Base-by-base conservation (phyloP, 441 rosid genomes). In the Populus trichocarpa region DNA sequence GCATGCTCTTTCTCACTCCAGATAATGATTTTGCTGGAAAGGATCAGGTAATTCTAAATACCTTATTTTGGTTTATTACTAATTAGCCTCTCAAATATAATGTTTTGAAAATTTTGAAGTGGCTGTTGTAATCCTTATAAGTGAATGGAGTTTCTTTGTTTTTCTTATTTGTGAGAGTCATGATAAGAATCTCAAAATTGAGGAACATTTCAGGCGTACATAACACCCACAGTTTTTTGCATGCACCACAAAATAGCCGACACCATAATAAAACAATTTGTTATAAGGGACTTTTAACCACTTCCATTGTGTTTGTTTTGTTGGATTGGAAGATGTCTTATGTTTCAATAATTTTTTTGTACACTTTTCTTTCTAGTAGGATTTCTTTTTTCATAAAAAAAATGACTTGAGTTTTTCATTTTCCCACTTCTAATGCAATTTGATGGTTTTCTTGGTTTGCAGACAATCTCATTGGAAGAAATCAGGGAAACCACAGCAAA, bases 1-100 rank as follows among this genome's bases (percentile, higher is more conserved):
- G 97, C 87, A 93, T 95, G 98, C 95, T 92, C 78, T 95, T 93
- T 87, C 92, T 95, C 75, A 95, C 97, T 63, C 92, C 99, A 9
- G 99, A 92, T 25, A 95, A 93, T 81, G 99, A 95, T 89, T 95
- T 92, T 81, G 94, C 97, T 0, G 99, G 99, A 70, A 75, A 84
- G 71, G 98, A 95, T 79, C 98, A 93, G 93, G 97, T 92, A 82
- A 35, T 72, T 75, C 32, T 46, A 46, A 70, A 68, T 63, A 63
- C n/a, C 65, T 12, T 30, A 2, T 20, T 33, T 53, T 8, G 38
- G 46, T 40, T 11, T 40, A 11, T 40, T 40, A 40, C 46, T 40
- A 40, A 40, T 8, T 16, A 63, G n/a, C 26, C 28, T 8, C 1
- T 18, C 61, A 1, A 59, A 40, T 4, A 36, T 5, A 16, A 14